These are phyloP conservation scores for Pelargonium fulgidum DNA, from an alignment of 441 rosid genomes.

Conservation along the genomic window DNA sequence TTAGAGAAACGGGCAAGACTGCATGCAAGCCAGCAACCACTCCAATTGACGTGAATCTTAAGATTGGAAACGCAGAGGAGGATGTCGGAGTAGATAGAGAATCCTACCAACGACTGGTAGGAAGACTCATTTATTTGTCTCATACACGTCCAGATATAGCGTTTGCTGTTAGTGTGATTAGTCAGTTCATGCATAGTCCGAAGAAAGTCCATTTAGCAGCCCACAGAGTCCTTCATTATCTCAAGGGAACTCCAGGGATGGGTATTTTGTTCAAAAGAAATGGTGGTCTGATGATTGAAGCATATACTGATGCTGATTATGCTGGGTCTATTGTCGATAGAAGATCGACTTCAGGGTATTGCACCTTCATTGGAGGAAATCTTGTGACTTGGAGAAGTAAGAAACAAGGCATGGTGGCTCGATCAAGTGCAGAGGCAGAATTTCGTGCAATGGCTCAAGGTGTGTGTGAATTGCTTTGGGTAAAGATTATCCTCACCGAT, in stretches of 20 bases:
- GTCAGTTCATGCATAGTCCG: constrained; percentile 3
- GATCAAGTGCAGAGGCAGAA: neutral
- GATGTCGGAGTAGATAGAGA: neutral
- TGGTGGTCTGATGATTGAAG: neutral
- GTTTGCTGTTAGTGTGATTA: neutral
- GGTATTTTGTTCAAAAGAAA: neutral
- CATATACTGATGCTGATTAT: neutral
- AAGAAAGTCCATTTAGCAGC: neutral
- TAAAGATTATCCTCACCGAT: neutral
- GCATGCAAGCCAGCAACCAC: neutral
- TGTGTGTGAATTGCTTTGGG: neutral
- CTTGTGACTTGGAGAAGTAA: neutral
- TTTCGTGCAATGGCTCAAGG: neutral
- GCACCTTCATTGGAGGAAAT: neutral
- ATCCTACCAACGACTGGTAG: constrained; percentile 1
- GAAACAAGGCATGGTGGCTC: neutral
- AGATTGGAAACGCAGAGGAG: neutral
- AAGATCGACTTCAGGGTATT: neutral
- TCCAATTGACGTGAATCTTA: neutral
- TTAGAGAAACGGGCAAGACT: neutral
- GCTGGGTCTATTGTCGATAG: neutral
- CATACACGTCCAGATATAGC: constrained; percentile 7
- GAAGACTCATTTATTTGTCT: constrained; percentile 1
- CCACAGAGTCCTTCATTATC: neutral
- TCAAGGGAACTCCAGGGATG: neutral